Evolutionary conservation across 1,139 yeast species (phyloP).

Genomic region (Lizanozyma gosingica): DNA sequence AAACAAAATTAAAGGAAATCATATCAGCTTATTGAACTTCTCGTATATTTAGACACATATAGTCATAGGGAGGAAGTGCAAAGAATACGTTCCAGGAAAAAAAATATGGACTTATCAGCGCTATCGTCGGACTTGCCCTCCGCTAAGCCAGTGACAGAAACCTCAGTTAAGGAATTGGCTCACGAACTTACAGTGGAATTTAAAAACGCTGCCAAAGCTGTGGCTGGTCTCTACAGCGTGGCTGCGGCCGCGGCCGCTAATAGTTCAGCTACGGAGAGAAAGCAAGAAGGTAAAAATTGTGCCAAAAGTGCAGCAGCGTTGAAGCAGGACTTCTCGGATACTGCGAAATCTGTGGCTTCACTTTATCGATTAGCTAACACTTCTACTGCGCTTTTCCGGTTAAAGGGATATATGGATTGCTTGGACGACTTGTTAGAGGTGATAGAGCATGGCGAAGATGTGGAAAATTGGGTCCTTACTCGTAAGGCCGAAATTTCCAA

Average conservation of each 20-base stretch:
- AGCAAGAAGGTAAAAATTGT: too few relatives aligned
- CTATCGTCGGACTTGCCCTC: slow-evolving; percentile 43
- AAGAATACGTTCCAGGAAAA: too few relatives aligned
- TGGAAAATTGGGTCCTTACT: slow-evolving; percentile 45
- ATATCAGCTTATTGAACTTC: too few relatives aligned
- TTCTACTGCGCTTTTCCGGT: slow-evolving; percentile 30
- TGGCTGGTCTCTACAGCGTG: slow-evolving; percentile 47
- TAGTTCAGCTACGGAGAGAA: background rate
- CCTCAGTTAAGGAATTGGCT: slow-evolving; percentile 33
- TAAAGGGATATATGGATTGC: slow-evolving; percentile 50
- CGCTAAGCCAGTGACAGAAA: slow-evolving; percentile 35
- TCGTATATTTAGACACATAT: too few relatives aligned
- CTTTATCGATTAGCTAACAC: slow-evolving; percentile 46
- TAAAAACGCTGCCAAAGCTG: slow-evolving; percentile 56
- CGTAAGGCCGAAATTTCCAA: slow-evolving; percentile 39
- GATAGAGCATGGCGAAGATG: slow-evolving; percentile 38
- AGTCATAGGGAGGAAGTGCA: too few relatives aligned
- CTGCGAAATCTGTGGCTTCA: slow-evolving; percentile 59
- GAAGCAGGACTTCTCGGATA: slow-evolving; percentile 48
- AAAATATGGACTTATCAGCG: slow-evolving; percentile 51
- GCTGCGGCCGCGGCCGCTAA: background rate
- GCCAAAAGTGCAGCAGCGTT: slow-evolving; percentile 9
- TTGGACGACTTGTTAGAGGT: slow-evolving; percentile 44
- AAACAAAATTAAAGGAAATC: too few relatives aligned
- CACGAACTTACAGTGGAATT: slow-evolving; percentile 43